phyloP scores from a whole-genome alignment of 345 rosid species.

The Gossypium ekmanianum region DNA sequence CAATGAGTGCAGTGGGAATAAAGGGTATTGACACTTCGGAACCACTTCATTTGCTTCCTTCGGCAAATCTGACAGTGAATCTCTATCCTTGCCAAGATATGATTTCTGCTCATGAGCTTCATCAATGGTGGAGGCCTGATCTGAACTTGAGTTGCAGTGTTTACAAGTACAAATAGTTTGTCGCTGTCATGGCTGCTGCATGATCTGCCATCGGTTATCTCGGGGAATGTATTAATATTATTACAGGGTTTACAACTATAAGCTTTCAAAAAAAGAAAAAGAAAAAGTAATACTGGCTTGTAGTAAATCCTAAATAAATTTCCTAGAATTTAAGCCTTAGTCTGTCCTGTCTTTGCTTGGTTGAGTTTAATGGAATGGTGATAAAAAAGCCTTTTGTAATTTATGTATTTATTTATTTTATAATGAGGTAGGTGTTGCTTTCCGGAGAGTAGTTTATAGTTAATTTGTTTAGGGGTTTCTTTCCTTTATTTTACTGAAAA shows the following conservation, averaged over 20 bases:
- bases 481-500: too few species aligned
- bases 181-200: neutral
- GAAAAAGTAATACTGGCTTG: neutral
- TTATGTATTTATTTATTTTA: too few species aligned
- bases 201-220: neutral
- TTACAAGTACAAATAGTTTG: neutral
- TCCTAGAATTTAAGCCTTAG: neutral
- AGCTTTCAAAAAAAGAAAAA: neutral
- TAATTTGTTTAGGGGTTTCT: too few species aligned
- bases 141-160: neutral
- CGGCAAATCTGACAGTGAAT: constrained; percentile 53
- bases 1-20: constrained; percentile 46
- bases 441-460: too few species aligned
- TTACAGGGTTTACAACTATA: neutral
- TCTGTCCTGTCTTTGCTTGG: neutral
- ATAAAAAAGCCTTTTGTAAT: neutral
- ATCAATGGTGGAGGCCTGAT: constrained; percentile 66
- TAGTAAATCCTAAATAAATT: neutral
- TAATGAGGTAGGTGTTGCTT: too few species aligned
- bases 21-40: constrained; percentile 44
- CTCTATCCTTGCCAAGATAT: constrained; percentile 31
- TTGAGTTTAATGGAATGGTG: neutral
- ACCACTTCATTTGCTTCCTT: constrained; percentile 71
- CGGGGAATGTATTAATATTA: neutral
- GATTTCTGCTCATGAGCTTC: constrained; percentile 66